Conservation (phyloP, 345 rosid genomes). For the Kernera saxatilis region DNA sequence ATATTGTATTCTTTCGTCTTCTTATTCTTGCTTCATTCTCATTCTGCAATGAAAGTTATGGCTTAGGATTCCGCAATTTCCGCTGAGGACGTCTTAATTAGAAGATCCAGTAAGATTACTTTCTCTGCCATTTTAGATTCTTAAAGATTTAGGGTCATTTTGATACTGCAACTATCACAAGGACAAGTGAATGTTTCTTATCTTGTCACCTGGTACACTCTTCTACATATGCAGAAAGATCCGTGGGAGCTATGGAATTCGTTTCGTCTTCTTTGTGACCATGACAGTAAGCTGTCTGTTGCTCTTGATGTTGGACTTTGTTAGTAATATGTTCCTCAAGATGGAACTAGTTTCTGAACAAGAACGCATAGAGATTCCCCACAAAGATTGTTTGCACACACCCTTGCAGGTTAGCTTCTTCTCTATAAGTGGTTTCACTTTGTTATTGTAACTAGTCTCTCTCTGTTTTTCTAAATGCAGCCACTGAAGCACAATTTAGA, state of each 20-base stretch:
- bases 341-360: conserved; percentile 74
- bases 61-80: conserved; percentile 2
- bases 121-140: background rate
- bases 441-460: background rate
- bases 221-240: conserved; percentile 43
- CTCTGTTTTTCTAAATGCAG: conserved; percentile 31
- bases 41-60: background rate
- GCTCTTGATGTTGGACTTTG: conserved; percentile 67
- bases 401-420: conserved; percentile 70
- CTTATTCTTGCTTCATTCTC: background rate
- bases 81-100: conserved; percentile 37
- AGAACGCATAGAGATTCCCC: conserved; percentile 57
- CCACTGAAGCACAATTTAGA: conserved; percentile 82
- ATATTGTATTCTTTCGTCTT: background rate
- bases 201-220: too few species aligned
- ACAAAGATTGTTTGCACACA: conserved; percentile 62
- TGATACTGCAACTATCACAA: too few species aligned
- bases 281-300: conserved; percentile 57
- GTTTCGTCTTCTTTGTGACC: conserved; percentile 77
- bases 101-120: conserved; percentile 40
- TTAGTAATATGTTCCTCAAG: conserved; percentile 56
- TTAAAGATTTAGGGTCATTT: too few species aligned
- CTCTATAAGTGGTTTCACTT: background rate
- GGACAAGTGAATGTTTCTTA: background rate
- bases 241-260: conserved; percentile 86